Base-by-base conservation (phyloP, 257 asterid species). In the Misopates orontium region DNA sequence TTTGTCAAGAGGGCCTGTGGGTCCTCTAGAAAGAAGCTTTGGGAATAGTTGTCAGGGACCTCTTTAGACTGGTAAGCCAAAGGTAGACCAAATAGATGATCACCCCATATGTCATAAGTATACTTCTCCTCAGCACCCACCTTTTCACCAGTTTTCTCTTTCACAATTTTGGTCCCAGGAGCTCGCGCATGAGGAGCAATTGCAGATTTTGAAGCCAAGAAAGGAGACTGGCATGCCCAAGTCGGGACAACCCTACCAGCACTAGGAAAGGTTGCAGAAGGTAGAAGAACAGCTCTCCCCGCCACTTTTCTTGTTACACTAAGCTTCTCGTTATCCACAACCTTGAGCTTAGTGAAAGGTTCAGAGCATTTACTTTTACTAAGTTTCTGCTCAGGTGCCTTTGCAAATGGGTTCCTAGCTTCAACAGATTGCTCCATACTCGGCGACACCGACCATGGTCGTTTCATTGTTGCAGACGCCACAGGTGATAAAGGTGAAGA, bases 71-170 rank as follows among this genome's bases (percentile, higher is more conserved):
- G 66, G 68, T 62, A 67, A 67, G 72, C 61, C 49, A 64, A 51
- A 47, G 80, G 75, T 62, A 65, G 75, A 41, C 84, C 84, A 71
- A 88, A 93, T 54, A 87, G 79, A 79, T 90, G 97, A 74, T 86
- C 87, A 53, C 96, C 98, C 98, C 98, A 90, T 59, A 93, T 93
- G 54, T 93, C 96, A 68, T 89, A 93, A n/a, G 73, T 83, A 67
- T 73, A 90, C 28, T 80, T 71, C 21, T 89, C 86, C 62, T 82
- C 75, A 8, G 20, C 21, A 52, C 70, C 79, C 57, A 23, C 63
- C 52, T 64, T 77, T 44, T 66, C 81, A 65, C 61, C 74, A 11
- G 73, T 28, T 69, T 73, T 74, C 40, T 17, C 63, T 40, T 53
- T 62, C 15, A 53, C 68, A 21, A 84, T 75, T 67, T 71, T 84